Conservation (phyloP, 345 rosid species). For the Trapa bicornis region DNA sequence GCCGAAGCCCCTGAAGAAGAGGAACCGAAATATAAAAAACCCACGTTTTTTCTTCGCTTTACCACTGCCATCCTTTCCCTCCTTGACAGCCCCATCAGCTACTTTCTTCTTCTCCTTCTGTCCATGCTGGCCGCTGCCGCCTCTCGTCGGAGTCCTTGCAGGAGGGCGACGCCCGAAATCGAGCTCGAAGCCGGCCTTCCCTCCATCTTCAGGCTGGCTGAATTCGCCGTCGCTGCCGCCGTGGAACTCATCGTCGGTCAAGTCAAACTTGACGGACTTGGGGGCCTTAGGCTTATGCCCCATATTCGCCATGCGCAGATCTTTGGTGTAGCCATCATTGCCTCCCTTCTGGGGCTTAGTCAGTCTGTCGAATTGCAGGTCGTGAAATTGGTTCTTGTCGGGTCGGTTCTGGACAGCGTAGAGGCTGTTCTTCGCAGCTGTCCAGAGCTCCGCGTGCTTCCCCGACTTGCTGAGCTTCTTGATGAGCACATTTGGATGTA, state of each 20-base stretch:
- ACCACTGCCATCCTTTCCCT: slow-evolving; percentile 14
- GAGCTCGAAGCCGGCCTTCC: slow-evolving; percentile 21
- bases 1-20: slow-evolving; percentile 2
- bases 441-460: slow-evolving; percentile 76
- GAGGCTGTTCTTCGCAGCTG: slow-evolving; percentile 40
- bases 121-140: slow-evolving; percentile 29
- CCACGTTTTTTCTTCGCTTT: slow-evolving; percentile 26
- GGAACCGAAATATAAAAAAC: slow-evolving; percentile 8
- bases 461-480: slow-evolving; percentile 80
- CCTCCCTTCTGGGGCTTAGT: slow-evolving; percentile 39
- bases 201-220: slow-evolving; percentile 27
- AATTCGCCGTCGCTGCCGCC: slow-evolving; percentile 28
- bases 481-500: slow-evolving; percentile 54
- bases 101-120: slow-evolving; percentile 41
- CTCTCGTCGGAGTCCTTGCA: slow-evolving; percentile 10
- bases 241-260: slow-evolving; percentile 35
- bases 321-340: slow-evolving; percentile 32
- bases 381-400: slow-evolving; percentile 36
- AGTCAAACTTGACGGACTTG: slow-evolving; percentile 55
- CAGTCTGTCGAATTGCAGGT: slow-evolving; percentile 29
- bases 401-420: slow-evolving; percentile 16
- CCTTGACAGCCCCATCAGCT: slow-evolving; percentile 52
- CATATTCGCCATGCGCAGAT: slow-evolving; percentile 8
- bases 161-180: slow-evolving; percentile 14
- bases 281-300: slow-evolving; percentile 37